Evolutionary conservation across 768 basidiomycete genomes (phyloP).

Genomic region (Termitomyces sp.): DNA sequence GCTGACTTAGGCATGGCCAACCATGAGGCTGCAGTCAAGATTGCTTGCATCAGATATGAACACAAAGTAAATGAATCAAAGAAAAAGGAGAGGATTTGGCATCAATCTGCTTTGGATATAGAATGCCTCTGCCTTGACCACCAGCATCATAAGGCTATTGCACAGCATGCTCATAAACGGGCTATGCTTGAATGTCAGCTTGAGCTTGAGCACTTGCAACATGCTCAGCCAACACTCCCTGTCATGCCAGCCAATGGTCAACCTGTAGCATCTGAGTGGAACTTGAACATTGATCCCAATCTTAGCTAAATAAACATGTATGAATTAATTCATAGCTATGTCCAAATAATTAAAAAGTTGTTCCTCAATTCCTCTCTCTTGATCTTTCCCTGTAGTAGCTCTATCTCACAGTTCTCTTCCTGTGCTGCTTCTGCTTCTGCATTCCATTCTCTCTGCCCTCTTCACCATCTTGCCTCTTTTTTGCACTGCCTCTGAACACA

Average conservation of each 20-base stretch:
- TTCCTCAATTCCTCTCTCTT: constrained; percentile 16
- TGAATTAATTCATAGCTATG: background rate
- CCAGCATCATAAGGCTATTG: background rate
- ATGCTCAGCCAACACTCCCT: too few relatives aligned
- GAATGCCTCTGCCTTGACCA: background rate
- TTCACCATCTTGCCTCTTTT: background rate
- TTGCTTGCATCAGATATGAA: background rate
- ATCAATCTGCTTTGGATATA: background rate
- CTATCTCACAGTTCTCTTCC: constrained; percentile 8
- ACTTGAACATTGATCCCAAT: background rate
- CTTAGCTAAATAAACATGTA: background rate
- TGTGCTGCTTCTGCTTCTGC: background rate
- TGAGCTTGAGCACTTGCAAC: background rate
- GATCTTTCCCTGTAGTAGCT: constrained; percentile 12
- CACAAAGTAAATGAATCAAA: background rate
- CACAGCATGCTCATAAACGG: background rate
- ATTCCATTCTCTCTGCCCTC: background rate
- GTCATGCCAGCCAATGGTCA: too few relatives aligned
- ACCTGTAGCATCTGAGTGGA: too few relatives aligned
- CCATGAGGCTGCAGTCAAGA: background rate
- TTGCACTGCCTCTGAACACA: background rate
- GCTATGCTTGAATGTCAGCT: background rate
- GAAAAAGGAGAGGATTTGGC: background rate
- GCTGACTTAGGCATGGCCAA: background rate
- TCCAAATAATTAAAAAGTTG: background rate